These are phyloP conservation scores for Salvia miltiorrhiza DNA, from an alignment of 257 asterid species.

Conservation along the genomic window DNA sequence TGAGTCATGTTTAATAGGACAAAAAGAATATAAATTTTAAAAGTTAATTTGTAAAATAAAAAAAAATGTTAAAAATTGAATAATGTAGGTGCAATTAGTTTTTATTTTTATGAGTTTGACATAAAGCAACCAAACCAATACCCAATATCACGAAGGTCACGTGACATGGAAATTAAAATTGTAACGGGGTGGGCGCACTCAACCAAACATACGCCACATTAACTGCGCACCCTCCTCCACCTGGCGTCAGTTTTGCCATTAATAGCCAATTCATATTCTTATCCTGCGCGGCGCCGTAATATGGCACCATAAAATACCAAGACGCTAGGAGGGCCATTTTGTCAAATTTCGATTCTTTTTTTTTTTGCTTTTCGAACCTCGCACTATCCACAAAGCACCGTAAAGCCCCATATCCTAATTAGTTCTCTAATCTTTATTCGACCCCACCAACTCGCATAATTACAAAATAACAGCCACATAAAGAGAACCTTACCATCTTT, in stretches of 20 bases:
- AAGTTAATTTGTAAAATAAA: too few relatives aligned
- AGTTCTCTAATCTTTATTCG: conserved; percentile 18
- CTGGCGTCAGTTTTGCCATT: conserved; percentile 53
- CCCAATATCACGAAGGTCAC: conserved; percentile 47
- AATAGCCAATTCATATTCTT: conserved; percentile 27
- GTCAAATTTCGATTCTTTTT: neutral
- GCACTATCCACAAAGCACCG: conserved; percentile 30
- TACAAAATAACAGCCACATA: conserved; percentile 49
- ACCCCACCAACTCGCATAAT: conserved; percentile 43
- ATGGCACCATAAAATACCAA: neutral
- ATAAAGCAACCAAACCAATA: too few relatives aligned
- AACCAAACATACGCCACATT: conserved; percentile 36
- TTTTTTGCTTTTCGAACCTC: conserved; percentile 18
- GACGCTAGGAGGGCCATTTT: neutral
- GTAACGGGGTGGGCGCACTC: conserved; percentile 17
- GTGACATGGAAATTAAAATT: conserved; percentile 40
- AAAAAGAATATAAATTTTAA: too few relatives aligned
- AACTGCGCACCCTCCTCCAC: conserved; percentile 47
- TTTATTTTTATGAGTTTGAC: conserved; percentile 7
- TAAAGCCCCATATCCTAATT: conserved; percentile 17
- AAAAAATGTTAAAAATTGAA: too few relatives aligned
- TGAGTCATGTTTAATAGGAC: too few relatives aligned
- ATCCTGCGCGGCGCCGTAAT: conserved; percentile 33
- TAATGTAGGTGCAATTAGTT: too few relatives aligned
- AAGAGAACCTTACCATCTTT: conserved; percentile 16